Evolutionary conservation across 176 grass and related monocot species (phyloP).

Genomic region (Lolium perenne): DNA sequence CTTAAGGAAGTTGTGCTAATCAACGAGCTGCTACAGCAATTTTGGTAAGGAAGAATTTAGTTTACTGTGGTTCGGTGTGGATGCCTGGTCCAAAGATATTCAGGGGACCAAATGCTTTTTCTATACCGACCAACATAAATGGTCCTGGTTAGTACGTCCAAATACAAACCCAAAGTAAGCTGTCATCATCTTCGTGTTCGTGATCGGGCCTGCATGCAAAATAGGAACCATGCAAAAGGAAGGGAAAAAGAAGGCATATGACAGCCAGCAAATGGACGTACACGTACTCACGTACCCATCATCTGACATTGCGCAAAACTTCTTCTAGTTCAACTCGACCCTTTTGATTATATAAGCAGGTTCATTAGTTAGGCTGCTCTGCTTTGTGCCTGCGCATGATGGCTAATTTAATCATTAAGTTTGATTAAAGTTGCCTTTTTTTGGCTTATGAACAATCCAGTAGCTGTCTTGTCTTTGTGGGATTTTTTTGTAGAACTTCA

Average conservation of each 20-base stretch:
- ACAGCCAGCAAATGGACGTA: slow-evolving; percentile 35
- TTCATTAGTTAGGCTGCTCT: not conserved
- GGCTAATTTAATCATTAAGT: slow-evolving; percentile 44
- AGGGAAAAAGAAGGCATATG: not conserved
- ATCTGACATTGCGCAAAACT: slow-evolving; percentile 41
- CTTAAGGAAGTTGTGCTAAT: not conserved
- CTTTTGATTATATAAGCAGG: slow-evolving; percentile 36
- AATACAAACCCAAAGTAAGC: slow-evolving; percentile 39
- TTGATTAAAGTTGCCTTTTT: slow-evolving; percentile 18
- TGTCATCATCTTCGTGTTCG: slow-evolving; percentile 2
- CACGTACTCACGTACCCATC: not conserved
- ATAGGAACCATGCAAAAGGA: slow-evolving; percentile 23
- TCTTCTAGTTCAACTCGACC: slow-evolving; percentile 25
- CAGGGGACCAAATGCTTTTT: slow-evolving; percentile 55
- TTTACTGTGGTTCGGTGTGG: not conserved
- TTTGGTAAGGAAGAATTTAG: not conserved
- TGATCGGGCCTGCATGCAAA: slow-evolving; percentile 23
- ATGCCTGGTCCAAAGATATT: slow-evolving; percentile 36
- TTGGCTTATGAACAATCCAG: slow-evolving; percentile 10
- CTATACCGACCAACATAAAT: slow-evolving; percentile 47
- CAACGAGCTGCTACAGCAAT: slow-evolving; percentile 3
- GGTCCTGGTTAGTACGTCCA: slow-evolving; percentile 44
- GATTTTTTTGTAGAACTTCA: not conserved
- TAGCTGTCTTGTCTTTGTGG: slow-evolving; percentile 9
- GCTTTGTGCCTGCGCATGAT: slow-evolving; percentile 39